phyloP scores from a whole-genome alignment of 495 filamentous ascomycete species.

The Achaetomiella virescens region DNA sequence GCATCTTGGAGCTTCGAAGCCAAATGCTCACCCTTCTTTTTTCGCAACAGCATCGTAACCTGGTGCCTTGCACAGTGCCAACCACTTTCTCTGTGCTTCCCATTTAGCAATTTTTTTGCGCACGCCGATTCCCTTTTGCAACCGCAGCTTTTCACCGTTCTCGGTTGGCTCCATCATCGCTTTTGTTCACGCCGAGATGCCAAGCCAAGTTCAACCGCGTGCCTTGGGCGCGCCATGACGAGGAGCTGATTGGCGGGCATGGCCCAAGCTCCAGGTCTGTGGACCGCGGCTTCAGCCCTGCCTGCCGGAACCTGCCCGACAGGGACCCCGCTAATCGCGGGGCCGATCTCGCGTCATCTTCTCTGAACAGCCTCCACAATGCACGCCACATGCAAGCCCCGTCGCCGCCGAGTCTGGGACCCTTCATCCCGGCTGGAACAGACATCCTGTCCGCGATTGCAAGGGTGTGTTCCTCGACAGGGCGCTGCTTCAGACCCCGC shows the following conservation, averaged over 20 bases:
- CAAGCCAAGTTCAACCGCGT: constrained; percentile 1
- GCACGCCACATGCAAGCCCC: neutral
- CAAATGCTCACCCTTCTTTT: no score
- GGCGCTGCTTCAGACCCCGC: no score
- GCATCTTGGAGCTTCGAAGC: no score
- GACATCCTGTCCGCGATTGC: neutral
- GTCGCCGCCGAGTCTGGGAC: neutral
- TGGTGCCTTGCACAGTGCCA: no score
- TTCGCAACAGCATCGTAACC: no score
- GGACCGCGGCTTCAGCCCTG: neutral
- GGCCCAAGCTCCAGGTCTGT: constrained; percentile 10
- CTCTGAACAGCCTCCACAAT: neutral
- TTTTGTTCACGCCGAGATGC: constrained; percentile 3
- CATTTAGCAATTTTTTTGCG: no score
- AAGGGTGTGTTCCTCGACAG: no score
- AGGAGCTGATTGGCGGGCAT: constrained; percentile 2
- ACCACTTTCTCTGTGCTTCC: no score
- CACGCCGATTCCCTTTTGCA: no score
- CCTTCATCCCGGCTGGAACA: neutral
- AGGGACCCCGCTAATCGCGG: constrained; percentile 3
- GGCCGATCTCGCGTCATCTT: constrained; percentile 5
- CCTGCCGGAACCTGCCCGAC: neutral
- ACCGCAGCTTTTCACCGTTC: no score
- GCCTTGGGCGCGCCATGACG: constrained; percentile 10
- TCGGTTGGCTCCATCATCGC: no score